A percentile compares a stretch with the other conserved stretches of the same genome.
Conservation (phyloP, 129 eudicot species). For the Pseudognaphalium luteoalbum region DNA sequence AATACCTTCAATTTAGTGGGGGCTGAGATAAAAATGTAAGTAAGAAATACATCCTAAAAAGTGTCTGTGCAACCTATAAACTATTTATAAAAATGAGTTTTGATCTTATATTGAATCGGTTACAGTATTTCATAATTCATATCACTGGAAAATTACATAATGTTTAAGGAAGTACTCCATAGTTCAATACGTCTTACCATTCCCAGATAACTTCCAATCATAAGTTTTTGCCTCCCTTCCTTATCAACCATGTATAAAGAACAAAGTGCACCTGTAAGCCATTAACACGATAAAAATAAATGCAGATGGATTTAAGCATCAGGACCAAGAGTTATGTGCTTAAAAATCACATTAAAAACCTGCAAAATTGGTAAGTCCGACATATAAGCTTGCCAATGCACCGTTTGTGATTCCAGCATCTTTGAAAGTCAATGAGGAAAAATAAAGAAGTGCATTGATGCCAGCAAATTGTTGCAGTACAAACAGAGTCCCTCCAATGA, state of each 20-base stretch:
- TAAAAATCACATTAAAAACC: slow-evolving; percentile 39
- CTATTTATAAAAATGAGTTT: not conserved
- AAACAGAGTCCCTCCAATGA: slow-evolving; percentile 75
- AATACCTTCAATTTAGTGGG: slow-evolving; percentile 9
- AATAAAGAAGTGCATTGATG: slow-evolving; percentile 86
- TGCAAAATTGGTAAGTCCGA: slow-evolving; percentile 89
- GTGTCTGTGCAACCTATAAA: not conserved
- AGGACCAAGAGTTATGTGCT: not conserved
- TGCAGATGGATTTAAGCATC: not conserved
- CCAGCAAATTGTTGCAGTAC: slow-evolving; percentile 89
- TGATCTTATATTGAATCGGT: not conserved
- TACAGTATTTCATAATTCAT: not conserved
- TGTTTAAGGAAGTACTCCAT: not conserved
- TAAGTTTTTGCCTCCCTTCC: slow-evolving; percentile 71
- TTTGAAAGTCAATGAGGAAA: slow-evolving; percentile 78
- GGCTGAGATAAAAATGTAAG: not conserved
- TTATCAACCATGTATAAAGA: slow-evolving; percentile 80
- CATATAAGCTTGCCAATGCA: slow-evolving; percentile 80
- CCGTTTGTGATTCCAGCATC: slow-evolving; percentile 80
- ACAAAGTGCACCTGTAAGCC: slow-evolving; percentile 68
- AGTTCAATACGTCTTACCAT: slow-evolving; percentile 49
- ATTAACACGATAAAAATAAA: slow-evolving; percentile 13
- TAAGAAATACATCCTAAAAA: not conserved
- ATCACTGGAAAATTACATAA: not conserved
- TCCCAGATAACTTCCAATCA: slow-evolving; percentile 83